These are phyloP conservation scores for Glycine latifolia DNA, from an alignment of 306 rosid genomes.

Conservation along the genomic window DNA sequence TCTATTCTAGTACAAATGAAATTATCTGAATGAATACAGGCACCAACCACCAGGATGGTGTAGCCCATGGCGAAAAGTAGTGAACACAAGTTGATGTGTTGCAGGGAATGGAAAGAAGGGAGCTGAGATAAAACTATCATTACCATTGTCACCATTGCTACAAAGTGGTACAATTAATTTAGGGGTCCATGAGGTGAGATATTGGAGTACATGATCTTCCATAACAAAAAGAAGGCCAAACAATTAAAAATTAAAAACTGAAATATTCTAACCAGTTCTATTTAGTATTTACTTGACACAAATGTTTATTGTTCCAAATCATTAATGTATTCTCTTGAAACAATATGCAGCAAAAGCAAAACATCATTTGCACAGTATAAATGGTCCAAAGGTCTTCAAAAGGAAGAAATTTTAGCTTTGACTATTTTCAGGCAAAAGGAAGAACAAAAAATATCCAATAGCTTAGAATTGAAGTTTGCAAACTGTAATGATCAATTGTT, in stretches of 20 bases:
- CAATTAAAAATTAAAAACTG: neutral
- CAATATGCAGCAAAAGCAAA: neutral
- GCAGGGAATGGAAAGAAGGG: constrained; percentile 87
- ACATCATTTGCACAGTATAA: too few species aligned
- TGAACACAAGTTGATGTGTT: constrained; percentile 80
- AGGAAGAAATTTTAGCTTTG: too few species aligned
- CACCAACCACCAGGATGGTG: constrained; percentile 72
- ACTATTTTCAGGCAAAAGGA: too few species aligned
- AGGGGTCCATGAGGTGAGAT: constrained; percentile 74
- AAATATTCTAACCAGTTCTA: constrained; percentile 3
- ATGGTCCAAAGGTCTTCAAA: too few species aligned
- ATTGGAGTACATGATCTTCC: constrained; percentile 77
- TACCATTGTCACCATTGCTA: constrained; percentile 88
- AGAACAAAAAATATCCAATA: too few species aligned
- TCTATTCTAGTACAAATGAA: too few species aligned
- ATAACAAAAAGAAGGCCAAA: neutral
- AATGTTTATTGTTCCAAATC: neutral
- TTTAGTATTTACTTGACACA: neutral
- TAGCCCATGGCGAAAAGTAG: constrained; percentile 83
- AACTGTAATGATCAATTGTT: too few species aligned
- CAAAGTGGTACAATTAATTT: constrained; percentile 82
- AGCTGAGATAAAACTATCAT: constrained; percentile 88
- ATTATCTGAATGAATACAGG: constrained; percentile 78
- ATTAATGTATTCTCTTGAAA: neutral
- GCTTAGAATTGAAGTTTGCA: too few species aligned